Percentiles rank a stretch among this genome's conserved stretches.
Conservation (phyloP, 176 grass and related monocot genomes). For the Lolium perenne region DNA sequence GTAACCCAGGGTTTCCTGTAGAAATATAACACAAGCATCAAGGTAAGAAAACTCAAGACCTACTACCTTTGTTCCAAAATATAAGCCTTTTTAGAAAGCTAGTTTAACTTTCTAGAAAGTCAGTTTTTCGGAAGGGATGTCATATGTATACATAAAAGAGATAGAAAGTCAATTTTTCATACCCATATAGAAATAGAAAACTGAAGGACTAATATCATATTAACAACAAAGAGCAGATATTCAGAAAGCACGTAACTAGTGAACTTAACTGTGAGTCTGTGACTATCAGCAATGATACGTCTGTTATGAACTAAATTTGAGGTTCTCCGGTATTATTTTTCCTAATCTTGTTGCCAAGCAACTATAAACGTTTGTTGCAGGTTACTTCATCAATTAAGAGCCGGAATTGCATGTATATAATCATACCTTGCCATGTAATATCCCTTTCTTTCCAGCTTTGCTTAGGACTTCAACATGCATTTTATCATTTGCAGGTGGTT, state of each 20-base stretch:
- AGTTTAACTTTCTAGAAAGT: too few species aligned
- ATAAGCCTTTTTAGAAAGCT: too few species aligned
- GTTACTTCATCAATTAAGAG: constrained; percentile 12
- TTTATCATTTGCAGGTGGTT: constrained; percentile 81
- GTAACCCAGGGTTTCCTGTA: constrained; percentile 84
- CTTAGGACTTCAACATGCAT: constrained; percentile 85
- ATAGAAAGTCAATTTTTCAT: neutral
- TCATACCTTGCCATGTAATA: constrained; percentile 89
- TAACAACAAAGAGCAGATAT: neutral
- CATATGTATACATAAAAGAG: neutral
- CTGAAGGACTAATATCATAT: neutral
- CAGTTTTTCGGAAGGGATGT: too few species aligned
- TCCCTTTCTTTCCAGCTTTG: constrained; percentile 67
- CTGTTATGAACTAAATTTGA: neutral
- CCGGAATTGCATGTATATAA: neutral
- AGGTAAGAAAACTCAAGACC: neutral
- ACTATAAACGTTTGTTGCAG: neutral
- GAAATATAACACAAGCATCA: constrained; percentile 36
- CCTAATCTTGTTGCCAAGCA: constrained; percentile 1
- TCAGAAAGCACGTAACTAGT: neutral
- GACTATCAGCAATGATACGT: constrained; percentile 1
- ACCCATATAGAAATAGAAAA: neutral
- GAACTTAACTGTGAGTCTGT: neutral
- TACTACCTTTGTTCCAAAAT: neutral
- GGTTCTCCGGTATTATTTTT: neutral